phyloP scores from a whole-genome alignment of 1,284 basidiomycete species.

The Apiotrichum akiyoshidainum region DNA sequence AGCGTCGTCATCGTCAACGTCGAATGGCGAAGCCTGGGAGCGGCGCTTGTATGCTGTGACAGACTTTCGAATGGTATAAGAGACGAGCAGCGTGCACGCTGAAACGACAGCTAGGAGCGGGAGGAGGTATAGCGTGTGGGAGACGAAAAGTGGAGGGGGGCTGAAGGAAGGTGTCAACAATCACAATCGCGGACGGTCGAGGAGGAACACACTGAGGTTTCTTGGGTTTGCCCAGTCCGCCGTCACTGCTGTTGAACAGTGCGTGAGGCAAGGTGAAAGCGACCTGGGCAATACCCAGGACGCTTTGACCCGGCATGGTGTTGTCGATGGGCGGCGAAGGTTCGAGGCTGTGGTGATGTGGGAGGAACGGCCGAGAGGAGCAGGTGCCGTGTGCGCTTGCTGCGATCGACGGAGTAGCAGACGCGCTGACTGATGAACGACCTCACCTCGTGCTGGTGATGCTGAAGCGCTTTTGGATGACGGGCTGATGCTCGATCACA shows the following conservation, averaged over 20 bases:
- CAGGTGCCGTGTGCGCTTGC: too few relatives aligned
- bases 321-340: neutral
- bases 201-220: conserved; percentile 1
- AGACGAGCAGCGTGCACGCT: conserved; percentile 30
- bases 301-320: neutral
- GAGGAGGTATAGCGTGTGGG: conserved; percentile 44
- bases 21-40: conserved; percentile 27
- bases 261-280: neutral
- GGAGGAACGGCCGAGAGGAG: too few relatives aligned
- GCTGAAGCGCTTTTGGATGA: too few relatives aligned
- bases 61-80: conserved; percentile 13
- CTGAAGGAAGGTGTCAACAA: conserved; percentile 19
- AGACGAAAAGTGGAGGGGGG: conserved; percentile 34
- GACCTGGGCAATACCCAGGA: neutral
- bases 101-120: conserved; percentile 42
- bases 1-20: conserved; percentile 26
- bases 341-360: neutral
- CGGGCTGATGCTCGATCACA: too few relatives aligned
- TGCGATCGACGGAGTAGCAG: too few relatives aligned
- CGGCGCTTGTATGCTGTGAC: conserved; percentile 6
- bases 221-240: neutral
- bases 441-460: too few relatives aligned
- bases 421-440: too few relatives aligned
- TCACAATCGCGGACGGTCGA: neutral
- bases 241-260: neutral